Evolutionary conservation across 257 asterid genomes (phyloP).

Genomic region (Datura wrightii): DNA sequence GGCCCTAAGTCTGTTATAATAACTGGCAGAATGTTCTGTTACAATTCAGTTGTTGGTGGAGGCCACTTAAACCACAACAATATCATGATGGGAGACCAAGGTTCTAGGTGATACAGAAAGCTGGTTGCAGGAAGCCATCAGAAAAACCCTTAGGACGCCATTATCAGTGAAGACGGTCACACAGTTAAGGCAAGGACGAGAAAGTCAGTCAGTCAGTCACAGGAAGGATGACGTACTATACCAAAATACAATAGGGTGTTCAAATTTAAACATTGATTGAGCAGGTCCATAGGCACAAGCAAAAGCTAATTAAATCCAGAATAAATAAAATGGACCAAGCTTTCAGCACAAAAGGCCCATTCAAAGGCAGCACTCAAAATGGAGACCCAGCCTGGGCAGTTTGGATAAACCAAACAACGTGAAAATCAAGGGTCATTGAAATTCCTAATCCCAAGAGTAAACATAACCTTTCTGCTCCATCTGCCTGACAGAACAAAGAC

Average conservation of each 20-base stretch:
- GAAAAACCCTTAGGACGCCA: not conserved
- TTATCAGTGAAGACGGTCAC: not conserved
- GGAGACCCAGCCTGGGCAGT: not conserved
- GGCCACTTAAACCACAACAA: not conserved
- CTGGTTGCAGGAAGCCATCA: not conserved
- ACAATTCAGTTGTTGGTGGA: not conserved
- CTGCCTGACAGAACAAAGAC: constrained; percentile 16
- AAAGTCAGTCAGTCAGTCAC: not conserved
- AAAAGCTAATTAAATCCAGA: not conserved
- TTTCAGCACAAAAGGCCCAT: not conserved
- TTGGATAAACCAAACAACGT: not conserved
- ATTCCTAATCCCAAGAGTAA: constrained; percentile 2
- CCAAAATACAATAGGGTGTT: not conserved
- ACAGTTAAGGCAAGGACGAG: not conserved
- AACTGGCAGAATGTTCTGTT: not conserved
- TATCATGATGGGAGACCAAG: not conserved
- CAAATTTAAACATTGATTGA: not conserved
- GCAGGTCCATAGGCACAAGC: not conserved
- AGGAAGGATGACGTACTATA: not conserved
- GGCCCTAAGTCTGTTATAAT: not conserved
- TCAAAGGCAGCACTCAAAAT: not conserved
- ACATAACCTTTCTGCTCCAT: constrained; percentile 10
- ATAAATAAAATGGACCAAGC: not conserved
- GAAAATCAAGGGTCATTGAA: not conserved
- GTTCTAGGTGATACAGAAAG: not conserved